Evolutionary conservation across 495 filamentous ascomycete species (phyloP).

Genomic region (Lasiosphaeria hispida): DNA sequence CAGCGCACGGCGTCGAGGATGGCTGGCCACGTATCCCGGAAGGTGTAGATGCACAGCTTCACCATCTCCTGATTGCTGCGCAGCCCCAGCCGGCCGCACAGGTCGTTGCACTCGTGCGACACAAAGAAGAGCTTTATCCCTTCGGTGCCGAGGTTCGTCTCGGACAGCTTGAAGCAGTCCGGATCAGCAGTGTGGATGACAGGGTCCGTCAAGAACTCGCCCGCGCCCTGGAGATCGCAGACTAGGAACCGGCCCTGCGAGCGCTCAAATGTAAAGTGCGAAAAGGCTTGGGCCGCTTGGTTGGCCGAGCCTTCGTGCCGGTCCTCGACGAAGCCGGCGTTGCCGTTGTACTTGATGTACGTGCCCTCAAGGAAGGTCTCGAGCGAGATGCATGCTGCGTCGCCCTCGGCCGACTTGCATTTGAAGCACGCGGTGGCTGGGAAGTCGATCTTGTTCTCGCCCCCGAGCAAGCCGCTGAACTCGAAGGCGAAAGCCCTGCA

Average conservation of each 20-base stretch:
- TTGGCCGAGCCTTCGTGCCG: slow-evolving; percentile 22
- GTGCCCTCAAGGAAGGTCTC: slow-evolving; percentile 35
- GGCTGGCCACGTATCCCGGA: no score
- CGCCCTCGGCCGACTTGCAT: slow-evolving; percentile 6
- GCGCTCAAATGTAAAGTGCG: slow-evolving; percentile 44
- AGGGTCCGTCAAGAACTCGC: slow-evolving; percentile 33
- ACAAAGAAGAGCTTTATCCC: slow-evolving; percentile 42
- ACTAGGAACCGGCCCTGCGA: slow-evolving; percentile 36
- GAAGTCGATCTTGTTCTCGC: slow-evolving; percentile 34
- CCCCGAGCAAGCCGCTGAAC: slow-evolving; percentile 32
- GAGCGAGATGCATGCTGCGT: slow-evolving; percentile 21
- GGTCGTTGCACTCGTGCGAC: slow-evolving; percentile 36
- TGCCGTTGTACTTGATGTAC: slow-evolving; percentile 43
- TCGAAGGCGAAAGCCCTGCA: slow-evolving; percentile 42
- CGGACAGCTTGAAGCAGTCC: slow-evolving; percentile 26
- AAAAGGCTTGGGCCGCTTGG: slow-evolving; percentile 39
- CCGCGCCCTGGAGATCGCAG: slow-evolving; percentile 36
- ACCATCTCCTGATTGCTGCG: no score
- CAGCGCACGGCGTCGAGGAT: no score
- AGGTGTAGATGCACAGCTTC: no score
- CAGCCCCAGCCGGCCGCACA: slow-evolving; percentile 39
- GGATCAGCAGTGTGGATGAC: slow-evolving; percentile 33
- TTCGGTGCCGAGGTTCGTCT: slow-evolving; percentile 28
- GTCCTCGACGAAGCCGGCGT: slow-evolving; percentile 33
- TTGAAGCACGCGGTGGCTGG: slow-evolving; percentile 33